A percentile compares a stretch with the other conserved stretches of the same genome.
These are phyloP conservation scores for Colletotrichum sp. DNA, from an alignment of 2,329 filamentous ascomycete species.

Conservation along the genomic window DNA sequence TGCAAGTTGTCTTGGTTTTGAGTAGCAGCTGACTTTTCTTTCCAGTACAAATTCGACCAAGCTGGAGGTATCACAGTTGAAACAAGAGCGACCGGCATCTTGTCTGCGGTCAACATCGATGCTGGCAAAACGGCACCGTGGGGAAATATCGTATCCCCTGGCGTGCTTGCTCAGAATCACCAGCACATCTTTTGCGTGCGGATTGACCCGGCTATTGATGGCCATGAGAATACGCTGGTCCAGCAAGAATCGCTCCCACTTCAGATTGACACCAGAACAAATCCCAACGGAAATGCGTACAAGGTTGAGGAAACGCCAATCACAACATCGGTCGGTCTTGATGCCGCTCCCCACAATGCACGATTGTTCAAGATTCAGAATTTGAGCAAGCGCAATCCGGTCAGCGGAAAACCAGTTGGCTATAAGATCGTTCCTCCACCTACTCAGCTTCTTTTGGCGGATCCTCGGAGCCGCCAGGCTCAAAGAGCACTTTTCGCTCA, in stretches of 20 bases:
- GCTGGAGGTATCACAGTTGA: constrained; percentile 66
- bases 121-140: constrained; percentile 45
- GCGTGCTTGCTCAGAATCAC: constrained; percentile 60
- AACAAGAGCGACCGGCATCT: constrained; percentile 69
- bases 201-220: constrained; percentile 60
- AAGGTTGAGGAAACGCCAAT: constrained; percentile 48
- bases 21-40: background rate
- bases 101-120: constrained; percentile 45
- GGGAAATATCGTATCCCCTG: constrained; percentile 57
- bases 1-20: fast-evolving
- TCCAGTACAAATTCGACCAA: constrained; percentile 63
- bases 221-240: constrained; percentile 51
- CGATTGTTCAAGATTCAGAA: constrained; percentile 40
- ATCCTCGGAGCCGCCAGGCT: background rate
- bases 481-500: background rate
- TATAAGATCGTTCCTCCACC: constrained; percentile 24
- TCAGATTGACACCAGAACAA: constrained; percentile 37
- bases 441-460: background rate
- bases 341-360: constrained; percentile 31
- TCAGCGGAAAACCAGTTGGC: constrained; percentile 34
- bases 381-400: constrained; percentile 30
- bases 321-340: constrained; percentile 40
- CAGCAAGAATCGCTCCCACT: background rate
- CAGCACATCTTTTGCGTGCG: constrained; percentile 60
- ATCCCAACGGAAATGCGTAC: constrained; percentile 53